These are phyloP conservation scores for Lagenidium sp. DNA, from an alignment of 352 stramenopile genomes.

Conservation along the genomic window DNA sequence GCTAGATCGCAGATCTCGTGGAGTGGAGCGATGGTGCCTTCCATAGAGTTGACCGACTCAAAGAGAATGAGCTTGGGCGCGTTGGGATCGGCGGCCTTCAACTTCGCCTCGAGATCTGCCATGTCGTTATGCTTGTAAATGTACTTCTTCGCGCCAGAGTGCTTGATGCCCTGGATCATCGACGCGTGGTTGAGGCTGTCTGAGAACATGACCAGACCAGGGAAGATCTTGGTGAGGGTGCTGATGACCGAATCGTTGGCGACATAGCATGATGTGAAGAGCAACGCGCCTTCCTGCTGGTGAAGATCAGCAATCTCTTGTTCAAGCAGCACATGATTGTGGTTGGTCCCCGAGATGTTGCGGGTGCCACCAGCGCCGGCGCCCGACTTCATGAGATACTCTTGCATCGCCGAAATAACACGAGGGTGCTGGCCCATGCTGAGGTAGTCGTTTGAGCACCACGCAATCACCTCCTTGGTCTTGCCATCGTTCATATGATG, in stretches of 20 bases:
- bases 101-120: conserved; percentile 67
- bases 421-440: conserved; percentile 87
- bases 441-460: conserved; percentile 89
- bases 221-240: conserved; percentile 88
- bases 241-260: conserved; percentile 86
- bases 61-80: conserved; percentile 81
- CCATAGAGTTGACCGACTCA: conserved; percentile 86
- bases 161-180: conserved; percentile 82
- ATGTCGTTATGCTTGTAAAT: conserved; percentile 87
- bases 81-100: conserved; percentile 61
- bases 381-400: conserved; percentile 72
- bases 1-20: conserved; percentile 82
- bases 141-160: conserved; percentile 70
- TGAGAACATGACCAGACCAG: conserved; percentile 83
- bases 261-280: conserved; percentile 89
- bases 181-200: conserved; percentile 89
- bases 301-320: conserved; percentile 79
- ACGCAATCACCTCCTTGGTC: conserved; percentile 82
- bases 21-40: conserved; percentile 76
- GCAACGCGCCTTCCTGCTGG: conserved; percentile 71
- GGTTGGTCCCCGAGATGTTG: conserved; percentile 89
- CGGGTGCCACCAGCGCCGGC: conserved; percentile 79
- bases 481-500: conserved; percentile 59
- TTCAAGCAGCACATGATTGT: conserved; percentile 87
- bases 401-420: conserved; percentile 77